These are phyloP conservation scores for Rubia yunnanensis DNA, from an alignment of 257 asterid genomes.

Conservation along the genomic window DNA sequence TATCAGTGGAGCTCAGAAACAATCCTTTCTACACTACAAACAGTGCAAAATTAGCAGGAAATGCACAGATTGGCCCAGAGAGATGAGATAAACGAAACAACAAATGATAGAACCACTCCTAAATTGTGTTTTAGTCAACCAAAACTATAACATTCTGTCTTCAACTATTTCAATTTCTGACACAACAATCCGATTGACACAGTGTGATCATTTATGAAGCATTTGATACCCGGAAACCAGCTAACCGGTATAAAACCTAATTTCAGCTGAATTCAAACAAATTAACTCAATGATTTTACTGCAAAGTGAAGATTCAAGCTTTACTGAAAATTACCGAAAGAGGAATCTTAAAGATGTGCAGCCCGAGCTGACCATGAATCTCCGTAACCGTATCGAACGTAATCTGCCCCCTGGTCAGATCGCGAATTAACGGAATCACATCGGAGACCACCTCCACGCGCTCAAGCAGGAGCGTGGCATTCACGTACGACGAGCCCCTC, in stretches of 20 bases:
- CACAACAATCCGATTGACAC: too few relatives aligned
- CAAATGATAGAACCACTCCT: neutral
- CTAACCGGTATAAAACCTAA: too few relatives aligned
- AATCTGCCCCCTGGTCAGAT: slow-evolving; percentile 55
- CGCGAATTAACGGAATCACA: slow-evolving; percentile 54
- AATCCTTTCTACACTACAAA: neutral
- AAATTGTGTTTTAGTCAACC: neutral
- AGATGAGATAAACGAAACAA: neutral
- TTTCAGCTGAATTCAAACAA: neutral
- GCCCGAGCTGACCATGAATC: slow-evolving; percentile 53
- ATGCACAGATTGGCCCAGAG: neutral
- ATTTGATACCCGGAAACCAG: too few relatives aligned
- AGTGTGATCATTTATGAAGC: too few relatives aligned
- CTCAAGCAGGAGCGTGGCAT: slow-evolving; percentile 70
- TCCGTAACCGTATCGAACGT: slow-evolving; percentile 56
- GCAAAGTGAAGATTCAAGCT: neutral
- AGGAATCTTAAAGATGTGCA: slow-evolving; percentile 47
- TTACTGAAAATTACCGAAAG: slow-evolving; percentile 39
- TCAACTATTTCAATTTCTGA: neutral
- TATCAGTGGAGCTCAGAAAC: neutral
- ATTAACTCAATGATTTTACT: neutral
- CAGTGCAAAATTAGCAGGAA: neutral
- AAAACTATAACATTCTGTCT: neutral
- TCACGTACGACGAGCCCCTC: slow-evolving; percentile 51
- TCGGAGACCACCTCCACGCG: slow-evolving; percentile 55